Base-by-base conservation (phyloP, 805 yeast genomes). In the Danielia reshetovae region DNA sequence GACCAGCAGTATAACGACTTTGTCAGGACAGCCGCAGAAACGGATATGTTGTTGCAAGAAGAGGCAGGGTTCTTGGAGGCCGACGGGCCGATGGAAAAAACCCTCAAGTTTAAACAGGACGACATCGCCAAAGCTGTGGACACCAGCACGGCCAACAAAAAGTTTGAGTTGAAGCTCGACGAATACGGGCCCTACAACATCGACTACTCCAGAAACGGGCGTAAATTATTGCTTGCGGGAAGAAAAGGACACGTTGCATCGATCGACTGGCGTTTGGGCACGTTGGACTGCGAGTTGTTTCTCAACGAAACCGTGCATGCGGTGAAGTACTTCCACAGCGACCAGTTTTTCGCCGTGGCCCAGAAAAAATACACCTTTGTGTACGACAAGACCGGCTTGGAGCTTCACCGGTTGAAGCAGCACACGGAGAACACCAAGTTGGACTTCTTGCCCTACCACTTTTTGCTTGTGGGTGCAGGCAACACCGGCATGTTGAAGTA, bases 291-390 rank as follows among this genome's bases (percentile, higher is more conserved):
- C 28, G 99, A 93, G 58, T 59, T 93, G 35, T 77, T 85, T 52
- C 65, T 93, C 15, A 81, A 83, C 51, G 99, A 93, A 62, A 87
- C 97, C 0, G 86, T 89, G 8, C 76, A 85, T 52, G 93, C 89
- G 2, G 96, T 89, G 17, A 85, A 88, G 52, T 88, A 84, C 62
- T 68, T 93, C 42, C 97, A 90, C 52, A 88, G 83, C 54, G 94
- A 89, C 54, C 96, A 88, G 60, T 88, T 70, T 60, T 88, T 86
- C 65, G 99, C 99, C 0, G 96, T 81, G 12, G 97, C 99, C 2
- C 99, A 93, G 63, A 89, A 88, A 62, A 89, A 87, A 58, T 86
- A 90, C 60, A 85, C 93, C 0, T 93, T 82, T 57, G 85, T 93
- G 24, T 93, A 93, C 59, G 96, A 93, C 60, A 81, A 81, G 46